Conservation (phyloP, 805 yeast species). For the Clavispora santaluciae region DNA sequence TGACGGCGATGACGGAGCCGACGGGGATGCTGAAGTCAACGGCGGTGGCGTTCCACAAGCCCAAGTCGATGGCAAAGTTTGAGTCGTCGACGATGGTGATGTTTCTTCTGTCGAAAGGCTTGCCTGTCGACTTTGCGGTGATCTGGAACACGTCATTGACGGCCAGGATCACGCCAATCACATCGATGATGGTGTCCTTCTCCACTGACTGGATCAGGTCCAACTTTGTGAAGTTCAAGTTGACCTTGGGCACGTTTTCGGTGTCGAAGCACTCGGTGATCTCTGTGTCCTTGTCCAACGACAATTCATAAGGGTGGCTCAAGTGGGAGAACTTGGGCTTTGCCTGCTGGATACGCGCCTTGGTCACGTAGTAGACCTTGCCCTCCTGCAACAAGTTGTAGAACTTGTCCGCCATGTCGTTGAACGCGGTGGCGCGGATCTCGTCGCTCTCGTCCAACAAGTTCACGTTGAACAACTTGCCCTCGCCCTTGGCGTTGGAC, state of each 20-base stretch:
- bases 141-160: constrained; percentile 74
- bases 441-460: constrained; percentile 93
- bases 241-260: constrained; percentile 68
- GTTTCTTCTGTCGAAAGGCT: constrained; percentile 90
- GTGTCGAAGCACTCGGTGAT: constrained; percentile 63
- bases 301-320: constrained; percentile 83
- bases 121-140: constrained; percentile 82
- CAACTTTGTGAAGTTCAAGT: constrained; percentile 70
- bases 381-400: constrained; percentile 81
- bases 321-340: constrained; percentile 82
- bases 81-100: constrained; percentile 81
- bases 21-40: constrained; percentile 64
- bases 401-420: constrained; percentile 76
- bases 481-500: constrained; percentile 83
- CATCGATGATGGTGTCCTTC: constrained; percentile 72
- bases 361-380: constrained; percentile 77
- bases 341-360: constrained; percentile 75
- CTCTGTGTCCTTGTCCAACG: constrained; percentile 72
- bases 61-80: constrained; percentile 67
- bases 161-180: constrained; percentile 77
- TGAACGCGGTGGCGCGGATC: constrained; percentile 92
- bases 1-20: constrained; percentile 85
- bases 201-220: constrained; percentile 63
- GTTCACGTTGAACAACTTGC: constrained; percentile 83
- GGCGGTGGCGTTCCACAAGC: constrained; percentile 90